Evolutionary conservation across 352 stramenopile species (phyloP).

Genomic region (Globisporangium nodosum): DNA sequence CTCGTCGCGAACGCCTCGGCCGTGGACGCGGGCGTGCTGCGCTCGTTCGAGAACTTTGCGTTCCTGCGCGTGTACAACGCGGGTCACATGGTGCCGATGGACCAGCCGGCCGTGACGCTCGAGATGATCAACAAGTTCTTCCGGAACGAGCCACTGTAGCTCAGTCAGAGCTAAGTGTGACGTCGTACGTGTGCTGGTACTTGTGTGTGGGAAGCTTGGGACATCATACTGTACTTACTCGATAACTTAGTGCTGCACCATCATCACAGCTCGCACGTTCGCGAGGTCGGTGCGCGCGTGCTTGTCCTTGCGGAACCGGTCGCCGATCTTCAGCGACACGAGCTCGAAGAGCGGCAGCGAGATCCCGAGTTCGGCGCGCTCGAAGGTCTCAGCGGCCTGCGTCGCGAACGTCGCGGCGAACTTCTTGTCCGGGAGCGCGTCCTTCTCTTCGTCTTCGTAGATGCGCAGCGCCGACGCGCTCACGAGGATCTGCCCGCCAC

Average conservation of each 20-base stretch:
- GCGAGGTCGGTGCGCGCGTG: constrained; percentile 14
- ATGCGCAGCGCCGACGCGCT: constrained; percentile 39
- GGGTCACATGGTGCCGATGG: constrained; percentile 92
- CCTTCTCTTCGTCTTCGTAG: constrained; percentile 35
- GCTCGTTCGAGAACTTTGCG: constrained; percentile 57
- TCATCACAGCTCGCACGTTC: constrained; percentile 13
- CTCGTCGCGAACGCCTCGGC: neutral
- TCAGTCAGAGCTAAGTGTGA: neutral
- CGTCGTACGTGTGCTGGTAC: neutral
- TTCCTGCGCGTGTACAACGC: constrained; percentile 93
- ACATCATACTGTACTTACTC: neutral
- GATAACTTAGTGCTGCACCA: constrained; percentile 27
- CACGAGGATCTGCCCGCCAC: constrained; percentile 66
- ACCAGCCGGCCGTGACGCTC: constrained; percentile 87
- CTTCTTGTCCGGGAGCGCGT: constrained; percentile 12
- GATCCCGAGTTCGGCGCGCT: constrained; percentile 32
- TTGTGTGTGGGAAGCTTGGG: too few species aligned
- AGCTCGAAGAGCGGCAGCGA: constrained; percentile 37
- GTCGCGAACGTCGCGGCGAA: constrained; percentile 17
- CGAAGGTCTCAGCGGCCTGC: constrained; percentile 22
- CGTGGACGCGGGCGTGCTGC: constrained; percentile 28
- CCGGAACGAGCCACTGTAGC: constrained; percentile 25
- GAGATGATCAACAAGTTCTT: constrained; percentile 92
- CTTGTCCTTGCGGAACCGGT: constrained; percentile 27
- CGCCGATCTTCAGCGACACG: constrained; percentile 28